Percentiles rank a stretch among this genome's conserved stretches.
Conservation (phyloP, 2,329 filamentous ascomycete species). For the Aspergillus luchuensis region DNA sequence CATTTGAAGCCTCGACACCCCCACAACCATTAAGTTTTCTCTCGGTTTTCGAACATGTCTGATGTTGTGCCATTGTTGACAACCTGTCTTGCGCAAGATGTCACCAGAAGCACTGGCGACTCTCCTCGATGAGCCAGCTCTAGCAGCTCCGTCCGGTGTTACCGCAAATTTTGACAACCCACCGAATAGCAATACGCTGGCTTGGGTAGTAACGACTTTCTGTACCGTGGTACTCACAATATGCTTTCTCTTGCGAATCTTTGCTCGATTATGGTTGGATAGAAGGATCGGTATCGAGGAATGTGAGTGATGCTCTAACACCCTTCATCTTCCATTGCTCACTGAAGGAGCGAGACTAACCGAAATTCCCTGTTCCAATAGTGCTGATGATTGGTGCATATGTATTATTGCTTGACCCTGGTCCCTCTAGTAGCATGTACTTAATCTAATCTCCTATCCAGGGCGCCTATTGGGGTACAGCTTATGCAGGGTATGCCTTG, state of each 20-base stretch:
- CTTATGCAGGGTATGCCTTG: constrained; percentile 20
- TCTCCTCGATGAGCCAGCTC: constrained; percentile 18
- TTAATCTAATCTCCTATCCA: constrained; percentile 1
- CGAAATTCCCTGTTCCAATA: neutral
- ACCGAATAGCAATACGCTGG: constrained; percentile 22
- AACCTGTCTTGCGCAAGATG: neutral
- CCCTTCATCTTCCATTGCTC: too few species aligned
- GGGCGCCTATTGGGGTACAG: constrained; percentile 26
- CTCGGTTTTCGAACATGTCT: neutral
- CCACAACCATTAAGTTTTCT: neutral
- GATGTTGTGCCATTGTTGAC: neutral
- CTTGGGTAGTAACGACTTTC: constrained; percentile 23
- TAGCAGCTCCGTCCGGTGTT: constrained; percentile 22
- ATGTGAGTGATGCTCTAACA: constrained; percentile 4
- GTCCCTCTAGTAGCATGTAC: neutral
- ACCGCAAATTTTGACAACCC: constrained; percentile 27
- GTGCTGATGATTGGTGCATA: constrained; percentile 15
- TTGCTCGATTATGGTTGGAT: constrained; percentile 21
- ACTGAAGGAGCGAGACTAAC: neutral
- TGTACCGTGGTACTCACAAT: constrained; percentile 23
- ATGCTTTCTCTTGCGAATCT: constrained; percentile 21
- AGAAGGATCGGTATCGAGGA: constrained; percentile 25
- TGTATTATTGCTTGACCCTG: constrained; percentile 1
- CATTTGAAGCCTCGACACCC: neutral
- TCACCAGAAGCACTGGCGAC: constrained; percentile 4